Percentiles rank a stretch among this genome's conserved stretches.
Evolutionary conservation across 345 rosid species (phyloP).

Genomic region (Barbarea vulgaris): DNA sequence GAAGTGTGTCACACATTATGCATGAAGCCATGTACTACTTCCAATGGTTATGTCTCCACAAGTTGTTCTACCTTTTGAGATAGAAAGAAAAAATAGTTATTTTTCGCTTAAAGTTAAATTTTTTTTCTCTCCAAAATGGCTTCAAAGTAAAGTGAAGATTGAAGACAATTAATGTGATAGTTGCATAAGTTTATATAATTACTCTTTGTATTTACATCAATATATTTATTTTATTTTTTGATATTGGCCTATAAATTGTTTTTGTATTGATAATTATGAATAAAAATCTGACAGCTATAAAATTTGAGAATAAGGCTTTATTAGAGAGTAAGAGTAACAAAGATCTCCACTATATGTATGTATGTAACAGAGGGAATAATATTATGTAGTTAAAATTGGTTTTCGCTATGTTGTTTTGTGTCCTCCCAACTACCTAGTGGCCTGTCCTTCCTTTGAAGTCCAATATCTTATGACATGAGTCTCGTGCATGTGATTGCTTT

Average conservation of each 20-base stretch:
- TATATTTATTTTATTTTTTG: too few relatives aligned
- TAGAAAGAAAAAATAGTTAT: not conserved
- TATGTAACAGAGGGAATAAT: too few relatives aligned
- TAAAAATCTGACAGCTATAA: too few relatives aligned
- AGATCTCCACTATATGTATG: too few relatives aligned
- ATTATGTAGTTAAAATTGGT: not conserved
- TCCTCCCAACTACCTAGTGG: not conserved
- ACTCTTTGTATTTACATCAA: not conserved
- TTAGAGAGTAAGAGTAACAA: too few relatives aligned
- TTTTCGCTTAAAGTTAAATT: not conserved
- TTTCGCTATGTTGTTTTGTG: not conserved
- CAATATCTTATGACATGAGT: slow-evolving; percentile 5
- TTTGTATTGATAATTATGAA: too few relatives aligned
- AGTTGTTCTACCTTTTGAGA: slow-evolving; percentile 21
- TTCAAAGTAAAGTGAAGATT: not conserved
- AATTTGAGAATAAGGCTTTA: too few relatives aligned
- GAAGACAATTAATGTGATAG: not conserved
- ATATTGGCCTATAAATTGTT: too few relatives aligned
- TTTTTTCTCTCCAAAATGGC: not conserved
- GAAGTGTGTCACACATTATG: slow-evolving; percentile 39
- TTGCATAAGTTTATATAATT: not conserved
- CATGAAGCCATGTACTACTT: slow-evolving; percentile 29
- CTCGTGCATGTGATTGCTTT: slow-evolving; percentile 10
- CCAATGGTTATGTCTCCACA: slow-evolving; percentile 32
- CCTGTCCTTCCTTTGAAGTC: not conserved